A percentile compares a stretch with the other conserved stretches of the same genome.
Evolutionary conservation across 2,329 filamentous ascomycete species (phyloP).

Genomic region (Paraconiothyrium sp.): DNA sequence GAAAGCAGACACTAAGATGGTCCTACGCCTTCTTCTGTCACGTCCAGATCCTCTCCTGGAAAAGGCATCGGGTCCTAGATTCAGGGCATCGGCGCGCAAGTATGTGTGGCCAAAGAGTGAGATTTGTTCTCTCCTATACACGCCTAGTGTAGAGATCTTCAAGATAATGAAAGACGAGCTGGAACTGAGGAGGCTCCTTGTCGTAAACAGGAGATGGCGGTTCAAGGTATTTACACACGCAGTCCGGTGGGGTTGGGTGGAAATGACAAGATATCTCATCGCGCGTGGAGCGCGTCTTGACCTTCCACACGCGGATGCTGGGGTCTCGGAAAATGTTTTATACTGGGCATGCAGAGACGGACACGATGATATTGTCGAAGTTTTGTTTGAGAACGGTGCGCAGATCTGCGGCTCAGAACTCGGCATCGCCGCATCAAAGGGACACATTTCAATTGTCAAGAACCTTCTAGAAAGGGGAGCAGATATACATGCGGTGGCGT

Average conservation of each 20-base stretch:
- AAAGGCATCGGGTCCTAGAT: too few relatives aligned
- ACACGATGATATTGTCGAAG: neutral
- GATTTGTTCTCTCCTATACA: too few relatives aligned
- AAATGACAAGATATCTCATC: neutral
- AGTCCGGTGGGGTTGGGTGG: neutral
- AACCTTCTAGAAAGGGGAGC: neutral
- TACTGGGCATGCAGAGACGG: neutral
- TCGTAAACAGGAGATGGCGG: too few relatives aligned
- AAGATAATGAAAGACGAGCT: too few relatives aligned
- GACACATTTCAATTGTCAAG: neutral
- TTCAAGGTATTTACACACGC: neutral
- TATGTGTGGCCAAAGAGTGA: too few relatives aligned
- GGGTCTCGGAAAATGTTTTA: neutral
- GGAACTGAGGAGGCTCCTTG: too few relatives aligned
- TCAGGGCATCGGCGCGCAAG: too few relatives aligned
- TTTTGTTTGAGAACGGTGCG: neutral
- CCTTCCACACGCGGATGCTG: neutral
- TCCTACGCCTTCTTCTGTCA: too few relatives aligned
- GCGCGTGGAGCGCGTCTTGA: neutral
- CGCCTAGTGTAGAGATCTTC: too few relatives aligned
- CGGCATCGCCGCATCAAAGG: neutral
- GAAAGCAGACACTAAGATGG: too few relatives aligned
- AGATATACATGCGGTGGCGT: neutral
- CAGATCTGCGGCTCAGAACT: constrained; percentile 4
- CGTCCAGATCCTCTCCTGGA: too few relatives aligned